Percentiles rank a stretch among this genome's conserved stretches.
Evolutionary conservation across 768 basidiomycete species (phyloP).

Genomic region (Tulasnella sp.): DNA sequence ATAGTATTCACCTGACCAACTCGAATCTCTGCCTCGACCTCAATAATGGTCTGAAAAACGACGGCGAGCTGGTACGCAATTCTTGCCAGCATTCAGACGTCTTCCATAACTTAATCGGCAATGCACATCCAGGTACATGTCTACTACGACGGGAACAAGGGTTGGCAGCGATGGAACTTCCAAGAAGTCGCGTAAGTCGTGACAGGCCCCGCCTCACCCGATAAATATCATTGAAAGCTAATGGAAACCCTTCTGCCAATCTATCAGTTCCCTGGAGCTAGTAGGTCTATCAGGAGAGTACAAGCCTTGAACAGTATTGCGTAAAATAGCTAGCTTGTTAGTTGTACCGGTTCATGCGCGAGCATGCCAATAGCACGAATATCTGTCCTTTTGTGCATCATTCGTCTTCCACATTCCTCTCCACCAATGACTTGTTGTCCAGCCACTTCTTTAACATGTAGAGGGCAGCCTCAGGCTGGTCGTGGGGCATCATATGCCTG

Average conservation of each 20-base stretch:
- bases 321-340: no score
- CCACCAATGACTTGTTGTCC: neutral
- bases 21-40: slow-evolving; percentile 1
- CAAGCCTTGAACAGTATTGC: neutral
- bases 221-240: neutral
- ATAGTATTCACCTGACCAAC: no score
- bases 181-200: neutral
- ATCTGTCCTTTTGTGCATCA: neutral
- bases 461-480: neutral
- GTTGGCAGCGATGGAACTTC: neutral
- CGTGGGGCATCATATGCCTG: neutral
- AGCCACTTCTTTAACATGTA: neutral
- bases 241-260: neutral
- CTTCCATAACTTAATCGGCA: neutral
- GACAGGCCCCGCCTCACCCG: no score
- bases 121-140: neutral
- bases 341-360: neutral
- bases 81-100: neutral
- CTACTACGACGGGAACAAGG: neutral
- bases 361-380: neutral
- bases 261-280: neutral
- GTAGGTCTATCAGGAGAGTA: neutral
- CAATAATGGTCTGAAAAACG: neutral
- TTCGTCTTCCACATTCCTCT: neutral
- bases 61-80: neutral